Evolutionary conservation across 441 rosid species (phyloP), one percentile per base, ranked within the genome.

Genomic region (Theobroma grandiflorum): DNA sequence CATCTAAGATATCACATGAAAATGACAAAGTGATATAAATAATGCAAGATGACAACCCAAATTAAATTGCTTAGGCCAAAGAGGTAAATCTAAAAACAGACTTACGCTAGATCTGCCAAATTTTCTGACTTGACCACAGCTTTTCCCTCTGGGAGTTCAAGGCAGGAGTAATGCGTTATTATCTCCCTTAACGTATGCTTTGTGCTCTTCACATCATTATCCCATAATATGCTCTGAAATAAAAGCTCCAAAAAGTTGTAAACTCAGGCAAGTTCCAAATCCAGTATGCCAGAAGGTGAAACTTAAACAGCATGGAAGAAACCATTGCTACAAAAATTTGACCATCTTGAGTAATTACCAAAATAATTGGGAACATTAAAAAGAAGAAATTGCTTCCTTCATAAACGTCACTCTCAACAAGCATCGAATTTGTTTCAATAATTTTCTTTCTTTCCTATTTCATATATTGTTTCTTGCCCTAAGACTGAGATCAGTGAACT

Each of bases 151-250:
- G 90, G 82, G 31, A 87, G 82, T 83, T 95, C 97, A 70, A 94
- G 96, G 87, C 86, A 93, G 78, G 99, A 91, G 87, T 92, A 88
- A 82, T 93, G 97, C 78, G 87, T 85, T 77, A 94, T 91, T 86
- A 94, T 91, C 84, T 95, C 97, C 87, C 87, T 92, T 71, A 95
- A 79, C 0, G 98, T 93, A 68, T 94, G 91, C 85, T 95, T 95
- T 14, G 96, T 94, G 87, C 96, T 95, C 85, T 94, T 95, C 40
- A 94, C 75, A 75, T 94, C 94, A 57, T 94, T 93, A 75, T 93
- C 96, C 96, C 99, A 95, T 82, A 94, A 85, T 76, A 94, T 91
- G 84, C 99, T 90, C 99, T 95, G 93, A 57, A 84, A 84, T 58
- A 72, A 55, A 71, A 73, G 61, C 76, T 16, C 8, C 15, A 43